phyloP scores from a whole-genome alignment of 1,139 yeast genomes.

The Geotrichum histeridarum region DNA sequence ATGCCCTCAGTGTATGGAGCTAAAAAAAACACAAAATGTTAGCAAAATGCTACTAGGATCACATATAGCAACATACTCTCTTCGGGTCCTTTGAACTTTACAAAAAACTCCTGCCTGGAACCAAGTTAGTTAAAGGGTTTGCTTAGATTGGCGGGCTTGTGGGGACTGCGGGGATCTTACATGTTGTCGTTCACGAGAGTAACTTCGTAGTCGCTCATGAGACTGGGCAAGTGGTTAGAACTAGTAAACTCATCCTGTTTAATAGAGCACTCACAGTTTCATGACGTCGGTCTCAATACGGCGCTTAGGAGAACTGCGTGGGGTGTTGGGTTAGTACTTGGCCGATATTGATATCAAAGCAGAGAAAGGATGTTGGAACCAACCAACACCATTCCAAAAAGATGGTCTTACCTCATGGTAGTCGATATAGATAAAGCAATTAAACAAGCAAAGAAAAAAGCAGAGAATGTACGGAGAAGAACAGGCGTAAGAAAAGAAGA shows the following conservation, averaged over 20 bases:
- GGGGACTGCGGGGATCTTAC: conserved; percentile 26
- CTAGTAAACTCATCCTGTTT: not conserved
- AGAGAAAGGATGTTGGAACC: not conserved
- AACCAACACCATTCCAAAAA: no score
- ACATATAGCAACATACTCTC: conserved; percentile 50
- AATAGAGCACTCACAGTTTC: conserved; percentile 57
- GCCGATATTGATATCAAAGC: not conserved
- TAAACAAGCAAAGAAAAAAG: not conserved
- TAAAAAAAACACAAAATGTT: conserved; percentile 17
- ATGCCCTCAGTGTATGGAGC: conserved; percentile 84
- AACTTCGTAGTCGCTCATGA: conserved; percentile 94
- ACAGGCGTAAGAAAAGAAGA: not conserved
- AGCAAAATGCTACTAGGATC: not conserved
- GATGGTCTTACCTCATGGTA: conserved; percentile 6
- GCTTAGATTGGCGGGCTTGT: no score
- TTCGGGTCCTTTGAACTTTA: conserved; percentile 78
- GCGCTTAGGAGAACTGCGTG: conserved; percentile 63
- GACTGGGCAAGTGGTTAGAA: conserved; percentile 33
- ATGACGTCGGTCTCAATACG: conserved; percentile 95
- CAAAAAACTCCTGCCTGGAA: conserved; percentile 71
- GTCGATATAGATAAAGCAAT: not conserved
- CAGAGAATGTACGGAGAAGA: not conserved
- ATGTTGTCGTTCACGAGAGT: conserved; percentile 78
- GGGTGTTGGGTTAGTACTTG: not conserved
- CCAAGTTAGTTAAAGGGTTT: not conserved